Conservation (phyloP, 768 basidiomycete species). For the Macrocybe gigantea region DNA sequence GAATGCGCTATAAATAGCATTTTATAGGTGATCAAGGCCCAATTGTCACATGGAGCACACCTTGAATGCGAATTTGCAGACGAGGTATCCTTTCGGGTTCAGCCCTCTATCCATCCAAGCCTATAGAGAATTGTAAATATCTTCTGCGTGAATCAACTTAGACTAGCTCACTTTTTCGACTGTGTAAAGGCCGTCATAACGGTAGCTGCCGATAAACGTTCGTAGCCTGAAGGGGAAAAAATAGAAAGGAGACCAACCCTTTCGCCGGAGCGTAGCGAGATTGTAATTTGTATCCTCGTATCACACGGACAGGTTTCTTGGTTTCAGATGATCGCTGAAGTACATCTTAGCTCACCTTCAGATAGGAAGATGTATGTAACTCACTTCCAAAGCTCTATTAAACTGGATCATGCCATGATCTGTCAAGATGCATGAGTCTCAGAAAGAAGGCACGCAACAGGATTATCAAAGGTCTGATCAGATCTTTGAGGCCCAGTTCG, state of each 20-base stretch:
- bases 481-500: constrained; percentile 85
- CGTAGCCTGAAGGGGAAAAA: background rate
- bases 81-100: constrained; percentile 61
- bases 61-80: constrained; percentile 85
- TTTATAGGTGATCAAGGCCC: background rate
- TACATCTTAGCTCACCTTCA: background rate
- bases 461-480: constrained; percentile 76
- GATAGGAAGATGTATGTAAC: background rate
- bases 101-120: constrained; percentile 74
- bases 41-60: constrained; percentile 28
- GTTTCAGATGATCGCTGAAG: constrained; percentile 70
- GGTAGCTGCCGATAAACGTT: constrained; percentile 47
- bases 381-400: constrained; percentile 66
- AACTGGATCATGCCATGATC: constrained; percentile 24
- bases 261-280: constrained; percentile 74
- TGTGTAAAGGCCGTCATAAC: constrained; percentile 85
- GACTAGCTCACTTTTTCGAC: constrained; percentile 58
- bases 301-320: constrained; percentile 77
- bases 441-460: constrained; percentile 19
- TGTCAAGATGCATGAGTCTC: background rate
- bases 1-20: background rate
- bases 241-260: constrained; percentile 41
- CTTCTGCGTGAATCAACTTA: background rate
- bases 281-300: constrained; percentile 74
- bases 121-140: constrained; percentile 23